Evolutionary conservation across 1,284 basidiomycete species (phyloP).

Genomic region (Cerrena zonata): DNA sequence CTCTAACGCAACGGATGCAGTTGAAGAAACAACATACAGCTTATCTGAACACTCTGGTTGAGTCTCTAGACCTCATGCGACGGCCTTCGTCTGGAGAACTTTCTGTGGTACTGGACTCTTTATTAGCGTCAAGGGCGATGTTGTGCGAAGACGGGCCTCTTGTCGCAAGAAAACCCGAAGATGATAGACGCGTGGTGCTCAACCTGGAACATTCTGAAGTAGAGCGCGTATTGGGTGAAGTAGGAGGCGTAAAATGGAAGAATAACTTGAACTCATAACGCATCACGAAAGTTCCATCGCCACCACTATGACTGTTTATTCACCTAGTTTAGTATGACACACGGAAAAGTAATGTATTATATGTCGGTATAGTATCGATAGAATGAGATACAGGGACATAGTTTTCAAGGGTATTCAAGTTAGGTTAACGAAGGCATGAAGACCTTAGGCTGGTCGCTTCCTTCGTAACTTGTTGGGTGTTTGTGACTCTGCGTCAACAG

Average conservation of each 20-base stretch:
- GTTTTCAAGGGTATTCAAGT: no score
- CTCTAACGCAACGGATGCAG: conserved; percentile 29
- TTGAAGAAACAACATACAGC: conserved; percentile 62
- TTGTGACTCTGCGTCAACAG: no score
- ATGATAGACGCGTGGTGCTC: conserved; percentile 57
- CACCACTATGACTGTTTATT: no score
- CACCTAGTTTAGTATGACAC: no score
- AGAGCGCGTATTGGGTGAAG: conserved; percentile 66
- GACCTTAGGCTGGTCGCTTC: no score
- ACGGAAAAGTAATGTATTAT: no score
- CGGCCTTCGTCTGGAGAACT: conserved; percentile 56
- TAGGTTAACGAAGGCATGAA: no score
- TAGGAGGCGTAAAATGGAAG: conserved; percentile 66
- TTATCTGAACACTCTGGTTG: conserved; percentile 53
- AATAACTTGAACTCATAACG: conserved; percentile 38
- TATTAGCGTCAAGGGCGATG: conserved; percentile 67
- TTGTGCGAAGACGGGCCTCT: conserved; percentile 59
- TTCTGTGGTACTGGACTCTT: conserved; percentile 55
- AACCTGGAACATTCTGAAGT: conserved; percentile 70
- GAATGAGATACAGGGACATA: no score
- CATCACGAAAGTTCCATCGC: no score
- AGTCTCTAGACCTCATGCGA: conserved; percentile 43
- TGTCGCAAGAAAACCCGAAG: conserved; percentile 46
- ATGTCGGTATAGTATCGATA: no score
- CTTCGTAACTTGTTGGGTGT: no score